Base-by-base conservation (phyloP, 148 eudicot genomes). In the Vaccinium corymbosum region DNA sequence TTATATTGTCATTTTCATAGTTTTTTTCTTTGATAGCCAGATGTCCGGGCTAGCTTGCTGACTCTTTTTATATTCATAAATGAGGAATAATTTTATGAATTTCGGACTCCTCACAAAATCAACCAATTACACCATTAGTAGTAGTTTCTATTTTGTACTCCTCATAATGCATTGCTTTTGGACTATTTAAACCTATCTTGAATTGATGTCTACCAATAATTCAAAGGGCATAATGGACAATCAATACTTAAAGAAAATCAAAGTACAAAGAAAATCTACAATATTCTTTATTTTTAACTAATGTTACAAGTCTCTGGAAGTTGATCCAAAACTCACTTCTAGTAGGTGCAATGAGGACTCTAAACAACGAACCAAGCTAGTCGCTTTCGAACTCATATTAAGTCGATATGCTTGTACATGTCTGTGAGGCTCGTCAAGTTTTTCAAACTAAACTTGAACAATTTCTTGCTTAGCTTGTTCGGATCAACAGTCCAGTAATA, bases 161-260 rank as follows among this genome's bases (percentile, higher is more conserved):
- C 22, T 1, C 13, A 64, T 27, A 66, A 81, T 27, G 70, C 59
- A 81, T 49, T 81, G 56, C 25, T 49, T 29, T 64, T 46, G 51
- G 83, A 80, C 13, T 52, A 66, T 19, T 14, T 48, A 53, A 59
- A 81, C 29, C 38, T 6, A 57, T 74, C 56, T 46, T 22, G 55
- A 64, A 62, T 46, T 81, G 83, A 64, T 25, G 64, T n/a, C 83
- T 81, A 46, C 72, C 83, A 64, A 22, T 64, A 22, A 64, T 64
- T 64, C 32, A 59, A 59, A 25, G 32, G 32, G 0, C 71, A 22
- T 5, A 64, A 13, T 64, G 71, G 32, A 19, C 71, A 64, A 25
- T 64, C 35, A 29, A 64, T 25, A 5, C 32, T 9, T 64, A 64
- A 64, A 10, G 32, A 64, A 25, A 64, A 64, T 64, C 71, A 64